Percentiles rank a stretch among this genome's conserved stretches.
phyloP scores from a whole-genome alignment of 345 rosid genomes.

The Noccaea bulbosa region DNA sequence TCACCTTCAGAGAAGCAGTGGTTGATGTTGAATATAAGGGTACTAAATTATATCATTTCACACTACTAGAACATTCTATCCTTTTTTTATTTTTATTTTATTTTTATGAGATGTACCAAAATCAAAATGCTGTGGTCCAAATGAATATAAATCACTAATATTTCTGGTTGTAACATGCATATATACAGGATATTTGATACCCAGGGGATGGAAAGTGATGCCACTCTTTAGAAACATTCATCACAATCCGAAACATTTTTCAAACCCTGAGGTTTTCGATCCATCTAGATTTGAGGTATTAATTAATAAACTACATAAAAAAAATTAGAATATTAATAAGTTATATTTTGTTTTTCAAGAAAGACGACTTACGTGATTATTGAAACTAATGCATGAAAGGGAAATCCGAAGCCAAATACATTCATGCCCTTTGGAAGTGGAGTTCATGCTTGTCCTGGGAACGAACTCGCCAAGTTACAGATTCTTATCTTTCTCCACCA shows the following conservation, averaged over 20 bases:
- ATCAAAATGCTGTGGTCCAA: constrained; percentile 40
- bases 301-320: background rate
- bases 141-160: constrained; percentile 33
- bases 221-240: constrained; percentile 96
- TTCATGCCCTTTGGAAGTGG: constrained; percentile 97
- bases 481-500: constrained; percentile 80
- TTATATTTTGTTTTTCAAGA: background rate
- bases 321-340: background rate
- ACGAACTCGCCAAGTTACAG: constrained; percentile 90
- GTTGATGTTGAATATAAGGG: constrained; percentile 88
- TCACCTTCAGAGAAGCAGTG: constrained; percentile 89
- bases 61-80: constrained; percentile 41
- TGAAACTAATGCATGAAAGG: constrained; percentile 39
- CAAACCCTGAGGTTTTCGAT: constrained; percentile 75
- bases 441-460: constrained; percentile 94
- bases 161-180: constrained; percentile 32
- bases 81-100: background rate
- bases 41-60: constrained; percentile 36
- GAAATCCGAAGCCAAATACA: constrained; percentile 72
- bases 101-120: constrained; percentile 1
- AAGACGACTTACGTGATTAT: background rate
- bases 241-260: constrained; percentile 72
- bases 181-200: constrained; percentile 74
- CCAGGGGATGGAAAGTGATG: constrained; percentile 99
- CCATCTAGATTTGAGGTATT: constrained; percentile 91